Evolutionary conservation across 139 green algal species (phyloP).

Genomic region (Coelastrella sp.): DNA sequence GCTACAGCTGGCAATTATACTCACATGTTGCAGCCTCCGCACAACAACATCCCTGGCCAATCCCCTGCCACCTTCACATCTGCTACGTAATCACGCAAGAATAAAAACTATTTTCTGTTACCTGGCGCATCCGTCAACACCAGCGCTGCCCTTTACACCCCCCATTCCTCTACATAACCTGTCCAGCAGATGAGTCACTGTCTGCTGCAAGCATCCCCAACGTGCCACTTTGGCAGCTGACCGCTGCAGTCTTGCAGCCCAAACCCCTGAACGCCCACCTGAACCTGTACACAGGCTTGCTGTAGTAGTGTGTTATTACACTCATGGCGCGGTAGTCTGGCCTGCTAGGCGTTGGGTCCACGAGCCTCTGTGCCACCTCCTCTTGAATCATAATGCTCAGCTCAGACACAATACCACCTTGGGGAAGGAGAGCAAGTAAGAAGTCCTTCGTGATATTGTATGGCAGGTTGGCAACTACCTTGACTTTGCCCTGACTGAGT

Average conservation of each 20-base stretch:
- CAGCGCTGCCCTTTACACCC: not conserved
- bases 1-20: no score
- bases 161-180: not conserved
- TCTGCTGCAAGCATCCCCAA: no score
- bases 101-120: not conserved
- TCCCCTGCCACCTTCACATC: no score
- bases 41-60: no score
- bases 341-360: slow-evolving; percentile 51
- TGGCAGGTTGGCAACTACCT: slow-evolving; percentile 96
- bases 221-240: no score
- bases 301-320: slow-evolving; percentile 83
- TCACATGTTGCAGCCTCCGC: no score
- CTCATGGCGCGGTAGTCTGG: slow-evolving; percentile 89
- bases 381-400: slow-evolving; percentile 87
- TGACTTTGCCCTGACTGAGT: slow-evolving; percentile 47
- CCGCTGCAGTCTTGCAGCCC: no score
- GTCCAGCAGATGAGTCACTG: no score
- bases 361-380: slow-evolving; percentile 56
- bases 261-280: not conserved
- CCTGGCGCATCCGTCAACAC: not conserved
- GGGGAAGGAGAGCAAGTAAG: slow-evolving; percentile 81
- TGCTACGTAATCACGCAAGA: no score
- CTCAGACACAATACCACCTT: slow-evolving; percentile 72
- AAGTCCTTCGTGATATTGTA: slow-evolving; percentile 98
- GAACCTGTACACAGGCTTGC: slow-evolving; percentile 72